Evolutionary conservation across 2,329 filamentous ascomycete genomes (phyloP).

Genomic region (Nannizzia gypsea): DNA sequence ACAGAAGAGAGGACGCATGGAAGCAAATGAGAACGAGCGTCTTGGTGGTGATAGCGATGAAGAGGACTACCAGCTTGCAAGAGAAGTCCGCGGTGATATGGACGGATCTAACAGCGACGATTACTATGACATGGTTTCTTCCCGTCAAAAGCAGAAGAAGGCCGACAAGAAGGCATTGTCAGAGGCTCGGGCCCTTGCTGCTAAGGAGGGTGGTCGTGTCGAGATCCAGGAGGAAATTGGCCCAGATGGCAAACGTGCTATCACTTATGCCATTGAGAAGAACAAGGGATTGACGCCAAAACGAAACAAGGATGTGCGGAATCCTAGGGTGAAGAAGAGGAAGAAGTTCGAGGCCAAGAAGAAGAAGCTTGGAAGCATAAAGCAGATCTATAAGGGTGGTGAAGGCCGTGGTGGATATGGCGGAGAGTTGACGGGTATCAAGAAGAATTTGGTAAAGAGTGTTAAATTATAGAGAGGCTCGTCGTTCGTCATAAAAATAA

Average conservation of each 20-base stretch:
- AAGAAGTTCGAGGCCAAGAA: slow-evolving; percentile 93
- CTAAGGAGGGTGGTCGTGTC: slow-evolving; percentile 48
- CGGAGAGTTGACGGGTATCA: slow-evolving; percentile 91
- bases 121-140: slow-evolving; percentile 83
- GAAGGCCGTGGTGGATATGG: slow-evolving; percentile 75
- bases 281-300: slow-evolving; percentile 89
- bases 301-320: slow-evolving; percentile 86
- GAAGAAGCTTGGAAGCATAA: slow-evolving; percentile 88
- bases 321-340: slow-evolving; percentile 95
- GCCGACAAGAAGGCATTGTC: slow-evolving; percentile 60
- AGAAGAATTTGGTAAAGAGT: slow-evolving; percentile 84
- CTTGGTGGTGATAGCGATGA: slow-evolving; percentile 61
- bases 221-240: slow-evolving; percentile 58
- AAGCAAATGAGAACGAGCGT: slow-evolving; percentile 50
- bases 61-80: slow-evolving; percentile 46
- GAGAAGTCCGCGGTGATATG: slow-evolving; percentile 34
- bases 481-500: not conserved
- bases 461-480: slow-evolving; percentile 58
- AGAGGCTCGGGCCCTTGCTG: slow-evolving; percentile 44
- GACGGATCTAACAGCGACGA: slow-evolving; percentile 35
- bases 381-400: slow-evolving; percentile 73
- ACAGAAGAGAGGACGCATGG: slow-evolving; percentile 63
- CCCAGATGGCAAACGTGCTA: slow-evolving; percentile 78
- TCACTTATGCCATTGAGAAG: slow-evolving; percentile 89
- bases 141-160: slow-evolving; percentile 46